Conservation (phyloP, 2,329 filamentous ascomycete genomes). For the Clonostachys sp. region DNA sequence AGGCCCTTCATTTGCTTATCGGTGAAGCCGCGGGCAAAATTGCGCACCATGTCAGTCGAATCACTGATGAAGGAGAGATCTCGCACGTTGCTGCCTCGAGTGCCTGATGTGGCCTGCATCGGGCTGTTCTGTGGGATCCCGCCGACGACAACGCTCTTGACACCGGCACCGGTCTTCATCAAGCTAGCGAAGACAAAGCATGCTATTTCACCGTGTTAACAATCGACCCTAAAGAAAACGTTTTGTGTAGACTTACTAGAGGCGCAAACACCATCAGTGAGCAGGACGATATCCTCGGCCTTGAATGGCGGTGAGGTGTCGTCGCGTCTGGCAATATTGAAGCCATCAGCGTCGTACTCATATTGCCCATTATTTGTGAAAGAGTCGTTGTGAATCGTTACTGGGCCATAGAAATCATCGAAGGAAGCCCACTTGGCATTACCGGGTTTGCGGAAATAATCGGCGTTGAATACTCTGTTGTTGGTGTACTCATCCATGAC, state of each 20-base stretch:
- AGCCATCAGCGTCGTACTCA: conserved; percentile 35
- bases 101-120: conserved; percentile 54
- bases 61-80: conserved; percentile 12
- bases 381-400: background rate
- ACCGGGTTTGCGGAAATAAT: no score
- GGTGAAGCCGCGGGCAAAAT: background rate
- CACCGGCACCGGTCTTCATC: conserved; percentile 43
- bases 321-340: conserved; percentile 12
- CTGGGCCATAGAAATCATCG: background rate
- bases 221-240: no score
- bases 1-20: background rate
- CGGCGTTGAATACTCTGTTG: no score
- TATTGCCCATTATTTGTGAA: background rate
- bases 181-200: conserved; percentile 55
- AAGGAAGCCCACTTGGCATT: background rate
- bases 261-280: conserved; percentile 52
- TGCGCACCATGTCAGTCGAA: background rate
- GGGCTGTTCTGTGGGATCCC: conserved; percentile 43
- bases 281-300: conserved; percentile 30
- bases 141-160: conserved; percentile 53
- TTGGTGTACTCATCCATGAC: no score
- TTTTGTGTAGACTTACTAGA: conserved; percentile 25
- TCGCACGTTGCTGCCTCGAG: conserved; percentile 43
- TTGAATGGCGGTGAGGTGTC: conserved; percentile 17
- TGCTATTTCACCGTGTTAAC: conserved; percentile 11